These are phyloP conservation scores for Colletotrichum tanaceti DNA, from an alignment of 2,329 filamentous ascomycete species.

Conservation along the genomic window DNA sequence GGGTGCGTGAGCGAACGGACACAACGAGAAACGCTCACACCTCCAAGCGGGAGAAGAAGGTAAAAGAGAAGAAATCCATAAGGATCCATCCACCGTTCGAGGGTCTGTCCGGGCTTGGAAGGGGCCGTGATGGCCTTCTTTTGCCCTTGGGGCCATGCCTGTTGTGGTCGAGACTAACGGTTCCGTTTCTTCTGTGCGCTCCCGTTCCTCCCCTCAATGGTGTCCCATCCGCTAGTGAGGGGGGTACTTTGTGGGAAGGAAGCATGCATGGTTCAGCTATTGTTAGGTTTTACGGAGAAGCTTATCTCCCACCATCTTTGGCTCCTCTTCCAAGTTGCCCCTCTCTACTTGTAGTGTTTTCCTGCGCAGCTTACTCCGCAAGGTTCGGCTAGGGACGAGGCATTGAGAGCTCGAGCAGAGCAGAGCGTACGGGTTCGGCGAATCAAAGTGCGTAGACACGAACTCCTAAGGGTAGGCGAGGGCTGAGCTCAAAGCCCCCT, in stretches of 20 bases:
- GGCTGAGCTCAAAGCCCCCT: background rate
- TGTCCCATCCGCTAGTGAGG: background rate
- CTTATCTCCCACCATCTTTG: slow-evolving; percentile 11
- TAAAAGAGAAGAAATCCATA: background rate
- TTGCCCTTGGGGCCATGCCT: slow-evolving; percentile 21
- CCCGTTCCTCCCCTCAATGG: background rate
- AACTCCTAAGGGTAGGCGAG: background rate
- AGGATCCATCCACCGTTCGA: slow-evolving; percentile 10
- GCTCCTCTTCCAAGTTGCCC: background rate
- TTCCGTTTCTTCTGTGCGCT: slow-evolving; percentile 9
- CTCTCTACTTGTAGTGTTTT: background rate
- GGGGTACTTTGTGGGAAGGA: background rate
- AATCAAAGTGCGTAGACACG: background rate
- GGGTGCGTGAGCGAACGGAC: background rate
- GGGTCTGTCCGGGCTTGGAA: slow-evolving; percentile 14
- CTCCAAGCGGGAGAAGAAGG: background rate
- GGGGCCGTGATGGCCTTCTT: slow-evolving; percentile 30
- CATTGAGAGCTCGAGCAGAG: slow-evolving; percentile 2
- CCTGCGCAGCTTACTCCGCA: background rate
- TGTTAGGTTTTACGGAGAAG: slow-evolving; percentile 22
- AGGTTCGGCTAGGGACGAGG: background rate
- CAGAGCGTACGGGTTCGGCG: background rate
- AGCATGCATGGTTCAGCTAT: slow-evolving; percentile 19
- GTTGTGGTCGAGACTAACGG: slow-evolving; percentile 12
- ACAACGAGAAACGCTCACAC: slow-evolving; percentile 3